These are phyloP conservation scores for Leucosporidium scottii DNA, from an alignment of 768 basidiomycete genomes.

Conservation along the genomic window DNA sequence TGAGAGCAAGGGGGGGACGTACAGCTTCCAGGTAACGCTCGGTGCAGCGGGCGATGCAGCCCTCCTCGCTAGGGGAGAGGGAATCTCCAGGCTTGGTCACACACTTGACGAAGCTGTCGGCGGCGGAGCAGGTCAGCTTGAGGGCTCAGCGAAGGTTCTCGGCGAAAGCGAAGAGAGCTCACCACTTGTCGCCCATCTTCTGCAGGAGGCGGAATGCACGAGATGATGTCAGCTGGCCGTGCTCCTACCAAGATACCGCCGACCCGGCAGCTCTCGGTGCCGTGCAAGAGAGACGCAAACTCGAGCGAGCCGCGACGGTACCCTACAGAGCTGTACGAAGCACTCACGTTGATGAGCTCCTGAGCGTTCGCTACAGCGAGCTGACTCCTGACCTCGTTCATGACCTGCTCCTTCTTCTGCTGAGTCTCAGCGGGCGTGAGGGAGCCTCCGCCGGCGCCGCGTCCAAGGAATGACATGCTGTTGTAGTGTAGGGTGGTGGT, in stretches of 20 bases:
- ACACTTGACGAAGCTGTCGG: neutral
- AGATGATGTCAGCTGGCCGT: neutral
- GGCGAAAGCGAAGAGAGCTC: neutral
- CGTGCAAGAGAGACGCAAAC: neutral
- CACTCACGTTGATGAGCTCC: conserved; percentile 30
- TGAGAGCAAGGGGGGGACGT: neutral
- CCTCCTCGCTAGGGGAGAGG: conserved; percentile 2
- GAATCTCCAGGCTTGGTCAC: conserved; percentile 16
- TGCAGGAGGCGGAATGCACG: neutral
- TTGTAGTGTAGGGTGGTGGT: neutral
- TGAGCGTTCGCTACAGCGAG: conserved; percentile 33
- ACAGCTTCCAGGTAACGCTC: conserved; percentile 1
- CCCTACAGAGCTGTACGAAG: neutral
- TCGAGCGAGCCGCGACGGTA: neutral
- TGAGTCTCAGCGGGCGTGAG: conserved; percentile 7
- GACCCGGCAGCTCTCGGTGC: too few species aligned
- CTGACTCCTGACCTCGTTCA: conserved; percentile 29
- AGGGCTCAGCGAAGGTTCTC: neutral
- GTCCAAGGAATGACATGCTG: neutral
- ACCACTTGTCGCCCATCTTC: conserved; percentile 36
- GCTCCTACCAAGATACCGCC: neutral
- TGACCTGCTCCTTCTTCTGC: conserved; percentile 25
- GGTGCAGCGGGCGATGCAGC: neutral
- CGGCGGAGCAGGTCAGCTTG: neutral
- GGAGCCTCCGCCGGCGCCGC: neutral